These are phyloP conservation scores for Candida sojae DNA, from an alignment of 1,139 yeast genomes.

Conservation along the genomic window DNA sequence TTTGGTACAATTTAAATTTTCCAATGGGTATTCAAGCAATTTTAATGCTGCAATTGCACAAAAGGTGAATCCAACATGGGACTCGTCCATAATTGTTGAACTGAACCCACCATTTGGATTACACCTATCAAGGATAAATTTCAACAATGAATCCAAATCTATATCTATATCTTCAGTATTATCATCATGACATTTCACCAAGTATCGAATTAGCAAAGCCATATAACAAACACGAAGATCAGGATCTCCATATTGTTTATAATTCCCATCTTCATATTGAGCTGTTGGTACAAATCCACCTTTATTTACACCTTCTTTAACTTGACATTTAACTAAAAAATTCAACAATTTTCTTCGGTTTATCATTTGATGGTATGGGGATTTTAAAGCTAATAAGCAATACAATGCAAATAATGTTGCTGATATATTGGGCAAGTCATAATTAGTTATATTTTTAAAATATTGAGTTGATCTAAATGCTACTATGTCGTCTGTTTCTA, in stretches of 20 bases:
- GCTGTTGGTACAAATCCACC: conserved; percentile 49
- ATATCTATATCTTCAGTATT: conserved; percentile 32
- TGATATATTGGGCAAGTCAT: conserved; percentile 65
- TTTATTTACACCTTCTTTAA: conserved; percentile 53
- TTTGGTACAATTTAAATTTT: conserved; percentile 36
- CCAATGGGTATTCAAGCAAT: conserved; percentile 35
- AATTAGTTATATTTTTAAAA: conserved; percentile 31
- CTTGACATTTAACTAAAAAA: conserved; percentile 58
- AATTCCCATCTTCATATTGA: conserved; percentile 20
- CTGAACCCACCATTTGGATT: conserved; percentile 69
- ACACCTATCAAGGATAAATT: conserved; percentile 44
- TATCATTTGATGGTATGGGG: conserved; percentile 36
- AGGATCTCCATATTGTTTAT: conserved; percentile 52
- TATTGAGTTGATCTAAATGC: conserved; percentile 56
- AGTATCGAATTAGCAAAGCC: conserved; percentile 62
- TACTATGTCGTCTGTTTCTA: conserved; percentile 42
- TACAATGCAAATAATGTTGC: conserved; percentile 69
- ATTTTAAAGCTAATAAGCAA: conserved; percentile 48
- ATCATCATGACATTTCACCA: conserved; percentile 39
- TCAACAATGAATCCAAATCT: conserved; percentile 36
- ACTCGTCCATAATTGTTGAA: conserved; percentile 48
- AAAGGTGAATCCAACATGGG: conserved; percentile 87
- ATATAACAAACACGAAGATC: conserved; percentile 79
- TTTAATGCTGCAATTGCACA: conserved; percentile 75
- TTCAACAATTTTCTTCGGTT: conserved; percentile 48